These are phyloP conservation scores for Leccinum truebloodii DNA, from an alignment of 768 basidiomycete genomes.

Conservation along the genomic window DNA sequence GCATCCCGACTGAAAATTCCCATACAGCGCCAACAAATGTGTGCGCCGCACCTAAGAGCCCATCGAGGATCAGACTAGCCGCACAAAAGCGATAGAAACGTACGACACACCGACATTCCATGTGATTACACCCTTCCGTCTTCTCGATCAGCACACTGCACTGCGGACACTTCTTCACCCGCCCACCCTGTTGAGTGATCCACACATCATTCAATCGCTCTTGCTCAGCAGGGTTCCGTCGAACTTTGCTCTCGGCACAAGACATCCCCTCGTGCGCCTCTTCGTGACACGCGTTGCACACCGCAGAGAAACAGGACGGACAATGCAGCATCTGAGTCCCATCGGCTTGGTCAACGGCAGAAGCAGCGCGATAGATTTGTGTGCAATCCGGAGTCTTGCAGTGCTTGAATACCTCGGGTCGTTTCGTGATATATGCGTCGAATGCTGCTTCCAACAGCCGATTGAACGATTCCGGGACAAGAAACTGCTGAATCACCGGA, in stretches of 20 bases:
- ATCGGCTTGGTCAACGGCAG: constrained; percentile 33
- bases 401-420: constrained; percentile 61
- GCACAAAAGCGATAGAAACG: not conserved
- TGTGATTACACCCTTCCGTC: constrained; percentile 75
- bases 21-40: too few species aligned
- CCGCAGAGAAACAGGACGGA: constrained; percentile 63
- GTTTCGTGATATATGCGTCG: constrained; percentile 54
- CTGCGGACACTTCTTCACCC: constrained; percentile 72
- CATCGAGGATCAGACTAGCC: not conserved
- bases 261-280: constrained; percentile 62
- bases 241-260: constrained; percentile 48
- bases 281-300: constrained; percentile 63
- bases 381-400: constrained; percentile 80
- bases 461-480: constrained; percentile 54
- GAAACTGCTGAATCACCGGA: constrained; percentile 46
- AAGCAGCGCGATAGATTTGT: constrained; percentile 64
- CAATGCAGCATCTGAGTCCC: constrained; percentile 50
- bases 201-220: constrained; percentile 57
- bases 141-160: constrained; percentile 75
- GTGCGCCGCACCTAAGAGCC: too few species aligned
- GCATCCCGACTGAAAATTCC: too few species aligned
- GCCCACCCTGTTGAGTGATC: constrained; percentile 49
- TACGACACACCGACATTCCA: constrained; percentile 52
- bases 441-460: constrained; percentile 58
- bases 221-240: constrained; percentile 44